phyloP scores from a whole-genome alignment of 2,329 filamentous ascomycete genomes.

The Didymella lethalis region DNA sequence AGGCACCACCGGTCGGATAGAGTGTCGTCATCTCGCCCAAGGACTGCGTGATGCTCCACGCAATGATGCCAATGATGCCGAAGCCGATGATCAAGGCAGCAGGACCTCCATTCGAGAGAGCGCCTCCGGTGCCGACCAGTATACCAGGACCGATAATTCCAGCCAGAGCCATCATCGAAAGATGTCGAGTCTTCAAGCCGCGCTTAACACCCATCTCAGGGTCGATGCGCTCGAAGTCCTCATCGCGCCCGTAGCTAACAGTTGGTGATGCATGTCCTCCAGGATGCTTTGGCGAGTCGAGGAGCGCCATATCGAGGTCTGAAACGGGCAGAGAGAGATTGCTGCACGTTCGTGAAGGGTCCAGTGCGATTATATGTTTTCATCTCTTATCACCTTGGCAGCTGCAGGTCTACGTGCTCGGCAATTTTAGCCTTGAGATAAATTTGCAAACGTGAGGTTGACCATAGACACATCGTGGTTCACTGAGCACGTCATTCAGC shows the following conservation, averaged over 20 bases:
- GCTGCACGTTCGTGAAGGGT: not conserved
- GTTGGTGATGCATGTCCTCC: constrained; percentile 29
- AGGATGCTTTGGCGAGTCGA: constrained; percentile 29
- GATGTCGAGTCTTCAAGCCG: constrained; percentile 71
- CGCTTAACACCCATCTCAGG: constrained; percentile 72
- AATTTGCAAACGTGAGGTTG: constrained; percentile 10
- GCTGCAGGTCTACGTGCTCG: constrained; percentile 10
- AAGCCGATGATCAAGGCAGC: constrained; percentile 78
- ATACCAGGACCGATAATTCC: constrained; percentile 73
- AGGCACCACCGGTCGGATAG: constrained; percentile 74
- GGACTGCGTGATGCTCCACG: constrained; percentile 73
- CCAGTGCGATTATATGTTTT: constrained; percentile 24
- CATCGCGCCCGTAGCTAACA: constrained; percentile 30
- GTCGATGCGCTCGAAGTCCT: constrained; percentile 55
- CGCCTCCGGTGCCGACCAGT: constrained; percentile 74
- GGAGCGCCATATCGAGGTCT: constrained; percentile 29
- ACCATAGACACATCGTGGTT: not conserved
- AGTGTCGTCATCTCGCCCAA: constrained; percentile 77
- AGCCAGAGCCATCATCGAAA: constrained; percentile 64
- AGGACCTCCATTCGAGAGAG: constrained; percentile 72
- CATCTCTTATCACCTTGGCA: constrained; percentile 26
- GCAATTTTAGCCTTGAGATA: constrained; percentile 12
- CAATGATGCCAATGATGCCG: constrained; percentile 74
- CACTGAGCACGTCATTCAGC: constrained; percentile 23
- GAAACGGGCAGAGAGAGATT: constrained; percentile 2